A percentile compares a stretch with the other conserved stretches of the same genome.
These are phyloP conservation scores for Bacidia gigantensis DNA, from an alignment of 495 filamentous ascomycete species.

Conservation along the genomic window DNA sequence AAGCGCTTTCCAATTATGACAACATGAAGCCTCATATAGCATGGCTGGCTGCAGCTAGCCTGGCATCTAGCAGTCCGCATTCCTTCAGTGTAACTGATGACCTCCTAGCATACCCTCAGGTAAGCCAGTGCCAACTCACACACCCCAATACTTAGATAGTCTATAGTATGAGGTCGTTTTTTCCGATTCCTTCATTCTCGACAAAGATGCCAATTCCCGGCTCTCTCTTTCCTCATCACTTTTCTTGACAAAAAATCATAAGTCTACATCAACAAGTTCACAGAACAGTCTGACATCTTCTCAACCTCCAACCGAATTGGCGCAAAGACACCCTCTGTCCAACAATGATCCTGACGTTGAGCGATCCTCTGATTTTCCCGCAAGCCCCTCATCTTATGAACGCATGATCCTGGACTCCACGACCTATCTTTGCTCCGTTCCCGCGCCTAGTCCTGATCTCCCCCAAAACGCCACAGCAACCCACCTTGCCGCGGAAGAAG, in stretches of 20 bases:
- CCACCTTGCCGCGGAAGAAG: constrained; percentile 43
- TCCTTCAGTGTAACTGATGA: constrained; percentile 81
- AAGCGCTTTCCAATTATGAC: background rate
- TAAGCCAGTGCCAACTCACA: constrained; percentile 21
- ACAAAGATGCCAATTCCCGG: constrained; percentile 49
- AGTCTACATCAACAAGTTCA: constrained; percentile 18
- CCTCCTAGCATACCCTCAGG: constrained; percentile 82
- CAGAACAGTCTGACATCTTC: constrained; percentile 16
- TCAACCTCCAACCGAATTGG: constrained; percentile 15
- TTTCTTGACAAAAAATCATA: constrained; percentile 25
- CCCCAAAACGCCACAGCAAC: constrained; percentile 42
- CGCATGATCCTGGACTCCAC: constrained; percentile 54
- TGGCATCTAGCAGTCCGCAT: constrained; percentile 39
- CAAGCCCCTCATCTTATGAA: constrained; percentile 39
- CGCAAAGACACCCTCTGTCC: constrained; percentile 4
- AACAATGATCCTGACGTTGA: constrained; percentile 16
- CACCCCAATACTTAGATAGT: constrained; percentile 8
- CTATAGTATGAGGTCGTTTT: constrained; percentile 72
- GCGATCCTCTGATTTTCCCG: background rate
- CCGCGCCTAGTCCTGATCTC: constrained; percentile 42
- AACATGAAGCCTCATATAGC: constrained; percentile 15
- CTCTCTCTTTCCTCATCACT: constrained; percentile 21
- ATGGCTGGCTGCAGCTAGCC: constrained; percentile 24
- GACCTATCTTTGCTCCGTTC: constrained; percentile 75
- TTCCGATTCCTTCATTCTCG: constrained; percentile 58